These are phyloP conservation scores for Hysterangium stoloniferum DNA, from an alignment of 768 basidiomycete genomes.

Conservation along the genomic window DNA sequence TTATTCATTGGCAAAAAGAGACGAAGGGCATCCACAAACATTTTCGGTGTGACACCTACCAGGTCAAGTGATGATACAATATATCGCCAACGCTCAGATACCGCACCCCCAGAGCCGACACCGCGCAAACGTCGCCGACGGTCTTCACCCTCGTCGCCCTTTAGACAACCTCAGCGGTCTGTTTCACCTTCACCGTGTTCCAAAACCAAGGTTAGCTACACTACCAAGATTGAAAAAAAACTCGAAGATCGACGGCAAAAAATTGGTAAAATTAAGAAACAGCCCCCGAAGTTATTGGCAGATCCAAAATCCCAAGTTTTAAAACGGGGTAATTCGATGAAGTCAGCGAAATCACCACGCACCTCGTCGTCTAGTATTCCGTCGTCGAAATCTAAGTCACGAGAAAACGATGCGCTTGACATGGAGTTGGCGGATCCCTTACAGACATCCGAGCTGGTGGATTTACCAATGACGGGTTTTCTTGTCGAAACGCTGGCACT, in stretches of 20 bases:
- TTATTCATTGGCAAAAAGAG: not conserved
- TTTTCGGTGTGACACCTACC: not conserved
- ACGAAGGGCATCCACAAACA: conserved; percentile 4
- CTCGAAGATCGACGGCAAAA: not conserved
- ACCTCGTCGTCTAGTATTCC: too few species aligned
- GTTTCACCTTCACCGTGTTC: not conserved
- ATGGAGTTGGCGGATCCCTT: not conserved
- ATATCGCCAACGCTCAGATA: not conserved
- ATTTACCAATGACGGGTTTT: conserved; percentile 6
- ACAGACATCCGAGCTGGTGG: not conserved
- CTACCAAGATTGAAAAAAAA: not conserved
- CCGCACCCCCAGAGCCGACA: conserved; percentile 6
- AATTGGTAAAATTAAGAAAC: not conserved
- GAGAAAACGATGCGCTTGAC: too few species aligned
- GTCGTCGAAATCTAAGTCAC: too few species aligned
- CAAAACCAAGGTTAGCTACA: not conserved
- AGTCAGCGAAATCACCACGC: too few species aligned
- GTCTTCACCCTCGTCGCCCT: conserved; percentile 1
- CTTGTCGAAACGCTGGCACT: conserved; percentile 42
- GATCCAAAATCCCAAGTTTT: too few species aligned
- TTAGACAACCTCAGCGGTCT: not conserved
- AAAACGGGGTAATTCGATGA: too few species aligned
- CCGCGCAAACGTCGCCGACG: conserved; percentile 1
- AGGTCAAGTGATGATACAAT: not conserved
- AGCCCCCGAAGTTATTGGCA: too few species aligned